Evolutionary conservation across 176 grass and related monocot species (phyloP), one percentile per base, ranked within the genome.

Genomic region (Thalia dealbata): DNA sequence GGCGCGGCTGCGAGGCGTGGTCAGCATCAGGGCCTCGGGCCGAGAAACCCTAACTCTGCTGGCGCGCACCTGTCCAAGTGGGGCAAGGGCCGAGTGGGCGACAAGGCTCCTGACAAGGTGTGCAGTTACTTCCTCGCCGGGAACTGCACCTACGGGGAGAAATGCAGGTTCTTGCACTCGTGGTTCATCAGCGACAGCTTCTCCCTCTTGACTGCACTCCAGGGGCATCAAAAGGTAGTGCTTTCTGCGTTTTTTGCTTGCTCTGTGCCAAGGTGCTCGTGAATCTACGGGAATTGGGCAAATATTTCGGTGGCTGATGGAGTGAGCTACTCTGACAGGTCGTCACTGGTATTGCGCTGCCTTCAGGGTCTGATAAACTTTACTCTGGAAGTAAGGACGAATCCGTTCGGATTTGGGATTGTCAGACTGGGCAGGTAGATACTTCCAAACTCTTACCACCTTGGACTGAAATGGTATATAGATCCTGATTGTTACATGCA

Each of bases 171-270:
- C 59, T 77, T 78, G 10, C 95, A 95, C 71, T 81, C 85, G 23
- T 99, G 77, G 74, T 93, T 74, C 76, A 81, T 88, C 52, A 77
- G 90, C 58, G 84, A 91, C 15, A 84, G 83, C 58, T 78, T 99
- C 77, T 72, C 85, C n/a, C 67, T 91, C 58, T 80, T 99, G 71
- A 87, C 95, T 50, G 81, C 74, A 32, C 83, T 99, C 9, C 81
- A 86, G 71, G 95, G 95, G 35, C 95, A 99, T 61, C 81, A 87
- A 50, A 91, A 95, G 72, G 95, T 92, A 25, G 52, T 46, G 52
- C 61, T 52, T 78, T 85, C 65, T n/a, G 48, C n/a, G 55, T 73
- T 26, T 43, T 58, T 21, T 55, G 72, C 19, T 24, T 26, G 14
- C 2, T 32, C 18, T 46, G 27, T 52, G 11, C 1, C 45, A 7